phyloP scores from a whole-genome alignment of 176 grass and related monocot species.

The Melocanna baccifera region DNA sequence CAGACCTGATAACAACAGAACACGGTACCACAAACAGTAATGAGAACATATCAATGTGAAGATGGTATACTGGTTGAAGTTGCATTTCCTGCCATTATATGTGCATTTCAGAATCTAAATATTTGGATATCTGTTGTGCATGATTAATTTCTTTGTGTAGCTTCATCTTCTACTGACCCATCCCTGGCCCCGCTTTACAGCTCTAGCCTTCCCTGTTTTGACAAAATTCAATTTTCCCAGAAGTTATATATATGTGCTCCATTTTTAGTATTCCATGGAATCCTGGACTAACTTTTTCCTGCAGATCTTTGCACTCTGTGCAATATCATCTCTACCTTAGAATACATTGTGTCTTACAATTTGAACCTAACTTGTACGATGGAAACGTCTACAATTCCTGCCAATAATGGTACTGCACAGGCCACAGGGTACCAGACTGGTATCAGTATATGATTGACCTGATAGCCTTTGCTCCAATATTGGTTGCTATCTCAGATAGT shows the following conservation, averaged over 20 bases:
- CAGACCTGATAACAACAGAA: background rate
- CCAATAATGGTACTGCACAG: background rate
- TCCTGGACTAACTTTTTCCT: background rate
- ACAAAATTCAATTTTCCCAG: background rate
- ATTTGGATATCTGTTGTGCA: conserved; percentile 3
- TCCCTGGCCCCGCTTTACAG: background rate
- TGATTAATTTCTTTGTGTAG: background rate
- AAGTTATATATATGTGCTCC: background rate
- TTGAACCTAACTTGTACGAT: background rate
- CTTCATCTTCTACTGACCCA: no score
- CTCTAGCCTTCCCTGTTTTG: background rate
- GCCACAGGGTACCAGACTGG: background rate
- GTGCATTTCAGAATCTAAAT: background rate
- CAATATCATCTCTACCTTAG: conserved; percentile 1
- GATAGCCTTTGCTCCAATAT: background rate
- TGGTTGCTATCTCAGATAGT: background rate
- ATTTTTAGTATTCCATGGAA: background rate
- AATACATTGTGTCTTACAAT: background rate
- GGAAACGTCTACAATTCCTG: no score
- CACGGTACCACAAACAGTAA: background rate
- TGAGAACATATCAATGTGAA: background rate
- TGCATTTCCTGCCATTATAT: background rate
- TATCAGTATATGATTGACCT: background rate
- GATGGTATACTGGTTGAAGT: background rate
- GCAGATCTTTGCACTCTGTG: background rate